Base-by-base conservation (phyloP, 257 asterid species). In the Nicotiana obtusifolia region DNA sequence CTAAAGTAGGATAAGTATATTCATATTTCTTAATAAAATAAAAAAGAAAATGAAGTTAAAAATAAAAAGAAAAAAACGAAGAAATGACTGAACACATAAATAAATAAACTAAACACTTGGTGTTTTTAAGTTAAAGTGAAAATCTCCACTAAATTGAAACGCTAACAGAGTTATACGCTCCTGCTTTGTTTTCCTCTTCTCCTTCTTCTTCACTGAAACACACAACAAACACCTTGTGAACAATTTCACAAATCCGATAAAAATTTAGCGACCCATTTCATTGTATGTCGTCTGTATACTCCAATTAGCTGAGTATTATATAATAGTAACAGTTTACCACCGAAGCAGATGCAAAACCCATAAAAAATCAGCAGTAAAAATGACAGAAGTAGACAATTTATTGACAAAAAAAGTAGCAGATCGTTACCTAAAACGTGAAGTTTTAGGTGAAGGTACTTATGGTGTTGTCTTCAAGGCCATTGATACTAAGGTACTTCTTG, bases 391-490 rank as follows among this genome's bases (percentile, higher is more conserved):
- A 22, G 5, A 71, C 35, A 44, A 13, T 44, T 71, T 44, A 71
- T 44, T 44, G 60, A 17, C 85, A 15, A 93, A 91, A 88, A 92
- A 91, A 84, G 97, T 95, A n/a, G 97, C 94, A 78, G 97, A 92
- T 88, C 97, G 97, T 78, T 95, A 95, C 83, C 90, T 91, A 68
- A 95, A 91, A 84, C 91, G 93, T 24, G 97, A 91, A 80, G 88
- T 89, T 22, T 95, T 95, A n/a, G 97, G 97, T 61, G 97, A 94
- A 86, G 98, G 98, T 54, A 93, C 99, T 20, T 92, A 94, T 64
- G 99, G 99, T 41, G 98, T 92, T 81, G 97, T 95, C 69, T 92
- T 78, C 91, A 95, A 94, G 83, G 98, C 97, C 67, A 94, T 93
- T 88, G 98, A 93, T 81, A 94, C 93, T 17, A 91, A 92, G 97